Evolutionary conservation across 2,329 filamentous ascomycete species (phyloP).

Genomic region (Pseudogymnoascus sp.): DNA sequence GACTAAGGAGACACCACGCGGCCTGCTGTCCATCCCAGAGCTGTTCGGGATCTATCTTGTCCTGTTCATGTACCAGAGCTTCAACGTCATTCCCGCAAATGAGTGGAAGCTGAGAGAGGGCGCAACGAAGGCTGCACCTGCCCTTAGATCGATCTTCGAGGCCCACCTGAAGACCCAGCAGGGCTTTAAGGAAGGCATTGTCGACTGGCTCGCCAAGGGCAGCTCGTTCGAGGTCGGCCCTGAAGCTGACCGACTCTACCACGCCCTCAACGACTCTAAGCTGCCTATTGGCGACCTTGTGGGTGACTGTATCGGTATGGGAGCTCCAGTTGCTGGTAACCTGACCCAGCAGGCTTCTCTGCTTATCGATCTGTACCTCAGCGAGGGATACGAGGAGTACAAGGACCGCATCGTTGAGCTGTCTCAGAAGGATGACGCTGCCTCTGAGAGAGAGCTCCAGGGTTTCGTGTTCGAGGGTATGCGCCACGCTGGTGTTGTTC

Average conservation of each 20-base stretch:
- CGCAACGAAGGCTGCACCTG: constrained; percentile 33
- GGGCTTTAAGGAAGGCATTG: constrained; percentile 35
- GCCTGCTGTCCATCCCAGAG: constrained; percentile 41
- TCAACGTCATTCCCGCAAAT: constrained; percentile 43
- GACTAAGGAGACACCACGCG: constrained; percentile 47
- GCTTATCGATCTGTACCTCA: constrained; percentile 46
- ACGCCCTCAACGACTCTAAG: constrained; percentile 40
- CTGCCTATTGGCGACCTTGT: constrained; percentile 39
- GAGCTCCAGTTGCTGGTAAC: constrained; percentile 42
- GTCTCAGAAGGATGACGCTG: constrained; percentile 36
- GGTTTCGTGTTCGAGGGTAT: constrained; percentile 50
- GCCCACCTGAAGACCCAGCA: constrained; percentile 40
- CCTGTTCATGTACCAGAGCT: constrained; percentile 44
- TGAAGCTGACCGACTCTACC: constrained; percentile 44
- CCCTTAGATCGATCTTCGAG: constrained; percentile 36
- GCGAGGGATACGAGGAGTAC: constrained; percentile 41
- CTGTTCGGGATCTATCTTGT: constrained; percentile 39
- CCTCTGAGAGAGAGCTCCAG: constrained; percentile 40
- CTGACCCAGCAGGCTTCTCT: constrained; percentile 47
- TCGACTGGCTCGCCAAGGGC: constrained; percentile 42
- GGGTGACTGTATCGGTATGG: constrained; percentile 44
- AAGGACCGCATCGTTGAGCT: constrained; percentile 45
- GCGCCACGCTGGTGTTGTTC: constrained; percentile 44
- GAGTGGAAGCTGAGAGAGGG: constrained; percentile 43
- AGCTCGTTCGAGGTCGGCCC: constrained; percentile 41